Evolutionary conservation across 2,329 filamentous ascomycete genomes (phyloP), one percentile per base, ranked within the genome.

Genomic region (Trichophyton simii): DNA sequence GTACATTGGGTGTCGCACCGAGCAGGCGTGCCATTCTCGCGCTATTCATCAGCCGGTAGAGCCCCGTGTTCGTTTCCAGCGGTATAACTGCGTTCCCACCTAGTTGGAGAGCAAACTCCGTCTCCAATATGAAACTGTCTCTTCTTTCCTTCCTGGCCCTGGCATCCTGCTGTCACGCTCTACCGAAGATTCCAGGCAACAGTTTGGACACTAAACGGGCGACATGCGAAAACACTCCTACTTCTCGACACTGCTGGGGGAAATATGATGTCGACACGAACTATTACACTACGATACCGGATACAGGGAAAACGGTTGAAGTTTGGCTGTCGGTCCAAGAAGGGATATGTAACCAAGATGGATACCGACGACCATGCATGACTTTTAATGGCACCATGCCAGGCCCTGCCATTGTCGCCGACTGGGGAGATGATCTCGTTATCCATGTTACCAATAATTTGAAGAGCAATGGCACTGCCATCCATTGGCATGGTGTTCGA

Each of bases 361-460:
- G 57, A 41, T 59, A 59, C 13, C 13, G 15, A 18, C 31, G 57
- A 2, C 34, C 31, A n/a, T 34, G 31, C n/a, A 28, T 62, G n/a
- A 57, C 20, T 5, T 48, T 72, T 61, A 75, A 72, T 58, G 70
- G 68, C 8, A 64, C 68, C 4, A 71, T 71, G 28, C 71, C 71
- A 0, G 72, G 72, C 3, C 72, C 72, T 1, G 65, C 67, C 1
- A 68, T 74, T 28, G 65, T 68, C 36, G 72, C 71, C 2, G 66
- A 74, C 57, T 73, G 71, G 71, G 72, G 72, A 13, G 72, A 74
- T 61, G 65, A 63, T 3, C 64, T 68, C 3, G 57, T 67, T 28
- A 59, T 71, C 5, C 67, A 70, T 62, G 65, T 72, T 7, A 68
- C 61, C 4, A 72, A 72, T 42, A 66, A 62, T 15, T 62, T 71